These are phyloP conservation scores for Discostella stelligeroides DNA, from an alignment of 108 stramenopile genomes.

Conservation along the genomic window DNA sequence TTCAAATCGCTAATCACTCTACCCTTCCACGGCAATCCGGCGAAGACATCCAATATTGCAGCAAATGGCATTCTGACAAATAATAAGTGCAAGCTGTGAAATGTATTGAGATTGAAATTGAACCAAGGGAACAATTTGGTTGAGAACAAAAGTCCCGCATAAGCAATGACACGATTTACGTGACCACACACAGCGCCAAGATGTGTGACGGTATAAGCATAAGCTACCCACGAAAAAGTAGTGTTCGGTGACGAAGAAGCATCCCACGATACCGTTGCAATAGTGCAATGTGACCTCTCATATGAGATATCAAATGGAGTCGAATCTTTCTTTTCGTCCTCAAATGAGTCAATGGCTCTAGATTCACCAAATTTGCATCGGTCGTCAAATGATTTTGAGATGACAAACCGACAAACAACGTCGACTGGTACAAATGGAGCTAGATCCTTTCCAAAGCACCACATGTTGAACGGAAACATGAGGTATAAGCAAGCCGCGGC, in stretches of 20 bases:
- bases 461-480: conserved; percentile 75
- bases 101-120: conserved; percentile 38
- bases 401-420: conserved; percentile 68
- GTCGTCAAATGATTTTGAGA: conserved; percentile 58
- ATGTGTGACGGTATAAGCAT: conserved; percentile 70
- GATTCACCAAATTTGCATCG: conserved; percentile 5
- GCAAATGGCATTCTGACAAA: conserved; percentile 59
- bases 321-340: conserved; percentile 44
- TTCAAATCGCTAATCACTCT: conserved; percentile 38
- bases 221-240: conserved; percentile 75
- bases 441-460: conserved; percentile 65
- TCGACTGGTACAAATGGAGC: conserved; percentile 86
- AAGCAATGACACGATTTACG: conserved; percentile 64
- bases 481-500: conserved; percentile 83
- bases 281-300: conserved; percentile 19
- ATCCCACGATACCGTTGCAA: conserved; percentile 78
- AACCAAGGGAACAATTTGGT: conserved; percentile 58
- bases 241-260: conserved; percentile 46
- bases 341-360: background rate
- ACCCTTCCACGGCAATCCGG: conserved; percentile 24
- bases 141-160: conserved; percentile 61
- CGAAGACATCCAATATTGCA: conserved; percentile 31
- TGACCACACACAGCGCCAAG: conserved; percentile 71
- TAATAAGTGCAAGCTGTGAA: conserved; percentile 50
- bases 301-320: conserved; percentile 27